A percentile compares a stretch with the other conserved stretches of the same genome.
Evolutionary conservation across 352 stramenopile species (phyloP).

Genomic region (Halophytophthora polymorphica): DNA sequence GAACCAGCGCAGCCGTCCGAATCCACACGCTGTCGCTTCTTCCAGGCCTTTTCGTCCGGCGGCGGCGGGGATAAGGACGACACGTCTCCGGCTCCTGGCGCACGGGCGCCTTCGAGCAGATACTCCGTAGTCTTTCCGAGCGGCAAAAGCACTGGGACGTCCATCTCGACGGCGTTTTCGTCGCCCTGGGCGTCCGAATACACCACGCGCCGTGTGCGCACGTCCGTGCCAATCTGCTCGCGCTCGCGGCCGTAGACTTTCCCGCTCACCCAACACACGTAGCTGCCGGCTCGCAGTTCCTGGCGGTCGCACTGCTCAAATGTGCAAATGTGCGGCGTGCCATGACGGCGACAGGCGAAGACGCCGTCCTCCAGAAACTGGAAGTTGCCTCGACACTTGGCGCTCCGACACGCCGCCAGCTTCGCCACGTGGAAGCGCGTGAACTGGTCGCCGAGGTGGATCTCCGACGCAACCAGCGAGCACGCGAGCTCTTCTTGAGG

Average conservation of each 20-base stretch:
- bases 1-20: conserved; percentile 19
- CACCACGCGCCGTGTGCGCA: conserved; percentile 51
- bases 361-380: conserved; percentile 76
- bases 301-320: conserved; percentile 71
- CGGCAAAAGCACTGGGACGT: conserved; percentile 65
- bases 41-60: conserved; percentile 49
- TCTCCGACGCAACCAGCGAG: conserved; percentile 42
- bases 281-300: conserved; percentile 44
- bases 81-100: conserved; percentile 17
- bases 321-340: conserved; percentile 70
- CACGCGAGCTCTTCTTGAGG: conserved; percentile 11
- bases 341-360: conserved; percentile 62
- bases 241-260: conserved; percentile 59
- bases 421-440: conserved; percentile 56
- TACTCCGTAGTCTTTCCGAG: conserved; percentile 60
- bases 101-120: conserved; percentile 45
- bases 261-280: conserved; percentile 69
- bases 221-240: conserved; percentile 60
- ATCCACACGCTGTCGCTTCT: conserved; percentile 21
- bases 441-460: conserved; percentile 56
- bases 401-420: conserved; percentile 33
- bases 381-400: conserved; percentile 36
- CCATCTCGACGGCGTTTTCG: conserved; percentile 60
- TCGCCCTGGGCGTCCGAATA: conserved; percentile 57
- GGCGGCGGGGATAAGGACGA: conserved; percentile 65